These are phyloP conservation scores for Aspergillus nomiae DNA, from an alignment of 2,329 filamentous ascomycete species.

Conservation along the genomic window DNA sequence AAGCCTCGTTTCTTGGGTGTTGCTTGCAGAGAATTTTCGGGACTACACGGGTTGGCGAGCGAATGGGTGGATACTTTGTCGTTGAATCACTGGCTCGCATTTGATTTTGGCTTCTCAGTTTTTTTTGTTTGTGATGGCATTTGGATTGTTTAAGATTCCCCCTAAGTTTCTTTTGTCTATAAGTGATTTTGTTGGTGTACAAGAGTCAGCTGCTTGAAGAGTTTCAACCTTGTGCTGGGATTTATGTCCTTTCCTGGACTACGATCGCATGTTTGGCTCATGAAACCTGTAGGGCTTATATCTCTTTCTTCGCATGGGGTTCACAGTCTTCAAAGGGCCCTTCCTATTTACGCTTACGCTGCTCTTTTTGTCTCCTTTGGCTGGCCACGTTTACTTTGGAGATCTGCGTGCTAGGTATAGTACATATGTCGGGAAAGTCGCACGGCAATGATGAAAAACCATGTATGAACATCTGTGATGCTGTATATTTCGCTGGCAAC, in stretches of 20 bases:
- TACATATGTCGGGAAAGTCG: neutral
- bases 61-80: constrained; percentile 12
- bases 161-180: constrained; percentile 12
- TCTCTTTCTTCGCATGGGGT: neutral
- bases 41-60: constrained; percentile 17
- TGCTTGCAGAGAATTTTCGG: constrained; percentile 13
- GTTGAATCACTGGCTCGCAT: constrained; percentile 9
- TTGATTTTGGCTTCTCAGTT: constrained; percentile 3
- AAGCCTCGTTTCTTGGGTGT: constrained; percentile 11
- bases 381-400: neutral
- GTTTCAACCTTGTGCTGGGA: constrained; percentile 5
- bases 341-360: neutral
- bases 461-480: neutral
- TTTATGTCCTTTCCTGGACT: constrained; percentile 2
- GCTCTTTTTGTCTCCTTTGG: neutral
- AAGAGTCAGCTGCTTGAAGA: constrained; percentile 14
- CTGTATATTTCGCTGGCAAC: neutral
- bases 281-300: constrained; percentile 5
- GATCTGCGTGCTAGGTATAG: neutral
- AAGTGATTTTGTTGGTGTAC: constrained; percentile 14
- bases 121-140: constrained; percentile 15
- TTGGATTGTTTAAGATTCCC: constrained; percentile 18
- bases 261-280: constrained; percentile 10
- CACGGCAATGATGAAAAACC: neutral
- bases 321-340: neutral